Percentiles rank a stretch among this genome's conserved stretches.
Conservation (phyloP, 495 filamentous ascomycete species). For the Hypoxylon fuscum region DNA sequence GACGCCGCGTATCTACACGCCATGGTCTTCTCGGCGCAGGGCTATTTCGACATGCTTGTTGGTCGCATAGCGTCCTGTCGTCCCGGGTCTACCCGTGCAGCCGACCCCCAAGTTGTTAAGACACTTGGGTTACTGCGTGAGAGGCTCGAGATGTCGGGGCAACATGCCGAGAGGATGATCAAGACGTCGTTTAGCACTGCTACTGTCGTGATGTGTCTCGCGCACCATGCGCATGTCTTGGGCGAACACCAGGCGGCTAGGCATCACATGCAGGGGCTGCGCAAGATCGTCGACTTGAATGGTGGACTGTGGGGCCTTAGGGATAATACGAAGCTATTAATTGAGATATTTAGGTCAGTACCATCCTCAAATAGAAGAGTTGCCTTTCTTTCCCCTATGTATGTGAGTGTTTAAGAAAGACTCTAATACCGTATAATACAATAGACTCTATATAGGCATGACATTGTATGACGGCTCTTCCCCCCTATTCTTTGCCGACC, state of each 20-base stretch:
- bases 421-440: no score
- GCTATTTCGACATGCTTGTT: slow-evolving; percentile 42
- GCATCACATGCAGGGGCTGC: slow-evolving; percentile 51
- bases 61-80: neutral
- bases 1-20: slow-evolving; percentile 53
- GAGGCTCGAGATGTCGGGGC: slow-evolving; percentile 28
- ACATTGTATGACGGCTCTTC: slow-evolving; percentile 38
- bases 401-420: no score
- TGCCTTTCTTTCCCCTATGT: no score
- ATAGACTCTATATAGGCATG: slow-evolving; percentile 48
- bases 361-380: neutral
- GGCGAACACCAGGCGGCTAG: slow-evolving; percentile 43
- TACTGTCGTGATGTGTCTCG: slow-evolving; percentile 43
- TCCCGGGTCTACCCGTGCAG: neutral
- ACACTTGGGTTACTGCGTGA: slow-evolving; percentile 49
- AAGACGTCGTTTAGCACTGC: slow-evolving; percentile 44
- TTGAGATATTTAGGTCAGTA: slow-evolving; percentile 45
- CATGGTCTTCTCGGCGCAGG: slow-evolving; percentile 47
- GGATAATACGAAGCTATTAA: slow-evolving; percentile 40
- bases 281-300: slow-evolving; percentile 48
- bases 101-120: slow-evolving; percentile 42
- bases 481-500: slow-evolving; percentile 46
- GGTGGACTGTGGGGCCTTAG: slow-evolving; percentile 44
- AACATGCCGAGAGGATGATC: slow-evolving; percentile 8
- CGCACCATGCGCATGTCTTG: slow-evolving; percentile 42